phyloP scores from a whole-genome alignment of 495 filamentous ascomycete genomes.

The Penicillium goetzii region DNA sequence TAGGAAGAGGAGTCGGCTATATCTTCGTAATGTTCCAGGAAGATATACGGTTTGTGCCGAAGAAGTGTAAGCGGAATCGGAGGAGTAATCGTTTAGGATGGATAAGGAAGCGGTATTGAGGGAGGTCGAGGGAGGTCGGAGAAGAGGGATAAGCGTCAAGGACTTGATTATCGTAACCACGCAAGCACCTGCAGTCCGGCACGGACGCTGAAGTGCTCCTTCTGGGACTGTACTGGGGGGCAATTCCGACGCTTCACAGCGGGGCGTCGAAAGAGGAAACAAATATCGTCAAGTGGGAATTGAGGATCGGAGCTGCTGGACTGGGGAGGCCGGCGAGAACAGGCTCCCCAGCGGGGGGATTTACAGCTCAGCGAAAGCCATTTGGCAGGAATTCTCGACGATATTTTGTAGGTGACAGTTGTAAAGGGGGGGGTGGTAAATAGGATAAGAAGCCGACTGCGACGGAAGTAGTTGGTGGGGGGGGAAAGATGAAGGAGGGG shows the following conservation, averaged over 20 bases:
- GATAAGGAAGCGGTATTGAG: slow-evolving; percentile 12
- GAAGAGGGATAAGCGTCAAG: slow-evolving; percentile 14
- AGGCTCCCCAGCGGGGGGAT: slow-evolving; percentile 76
- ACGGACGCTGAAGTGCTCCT: slow-evolving; percentile 47
- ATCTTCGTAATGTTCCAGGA: neutral
- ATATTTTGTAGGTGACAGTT: slow-evolving; percentile 55
- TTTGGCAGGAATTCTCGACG: slow-evolving; percentile 82
- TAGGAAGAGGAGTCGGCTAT: neutral
- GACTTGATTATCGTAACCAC: slow-evolving; percentile 29
- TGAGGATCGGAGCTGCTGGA: slow-evolving; percentile 71
- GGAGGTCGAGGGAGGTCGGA: slow-evolving; percentile 8
- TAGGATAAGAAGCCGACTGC: slow-evolving; percentile 31
- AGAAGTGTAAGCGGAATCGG: neutral
- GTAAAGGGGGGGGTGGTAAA: slow-evolving; percentile 3
- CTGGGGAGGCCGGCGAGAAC: slow-evolving; percentile 72
- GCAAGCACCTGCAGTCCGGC: slow-evolving; percentile 48
- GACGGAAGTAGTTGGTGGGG: slow-evolving; percentile 23
- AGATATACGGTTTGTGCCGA: neutral
- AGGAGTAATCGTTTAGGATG: slow-evolving; percentile 6
- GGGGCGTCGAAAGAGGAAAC: slow-evolving; percentile 58
- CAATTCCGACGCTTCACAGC: slow-evolving; percentile 52
- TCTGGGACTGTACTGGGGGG: slow-evolving; percentile 45
- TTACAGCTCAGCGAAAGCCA: slow-evolving; percentile 95
- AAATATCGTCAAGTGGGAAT: slow-evolving; percentile 78
- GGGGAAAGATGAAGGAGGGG: slow-evolving; percentile 30